Evolutionary conservation across 164 flowering plant genomes (phyloP).

Genomic region (Protea cynaroides): DNA sequence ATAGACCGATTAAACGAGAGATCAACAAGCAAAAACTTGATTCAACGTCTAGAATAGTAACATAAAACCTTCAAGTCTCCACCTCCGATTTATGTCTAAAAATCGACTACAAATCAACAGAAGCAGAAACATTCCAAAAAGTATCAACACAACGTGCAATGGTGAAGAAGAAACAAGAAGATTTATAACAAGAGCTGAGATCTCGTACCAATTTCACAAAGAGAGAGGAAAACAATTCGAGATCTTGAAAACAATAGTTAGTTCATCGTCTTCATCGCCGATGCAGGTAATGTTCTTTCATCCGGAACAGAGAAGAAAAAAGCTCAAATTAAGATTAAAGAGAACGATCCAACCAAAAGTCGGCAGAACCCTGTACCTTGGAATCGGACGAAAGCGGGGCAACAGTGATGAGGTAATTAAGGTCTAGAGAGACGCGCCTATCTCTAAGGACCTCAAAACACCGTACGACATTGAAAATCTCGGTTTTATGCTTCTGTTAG

Average conservation of each 20-base stretch:
- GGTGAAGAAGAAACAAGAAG: not conserved
- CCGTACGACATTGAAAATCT: no score
- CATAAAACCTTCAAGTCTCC: not conserved
- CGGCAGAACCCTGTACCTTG: no score
- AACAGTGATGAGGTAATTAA: no score
- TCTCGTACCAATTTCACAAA: conserved; percentile 9
- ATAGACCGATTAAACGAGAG: not conserved
- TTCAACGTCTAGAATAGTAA: not conserved
- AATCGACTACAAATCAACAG: no score
- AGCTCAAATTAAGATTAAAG: no score
- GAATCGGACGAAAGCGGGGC: no score
- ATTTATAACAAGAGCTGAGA: conserved; percentile 5
- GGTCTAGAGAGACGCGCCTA: no score
- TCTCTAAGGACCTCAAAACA: no score
- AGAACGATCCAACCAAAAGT: no score
- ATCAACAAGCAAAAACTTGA: not conserved
- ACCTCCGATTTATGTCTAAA: not conserved
- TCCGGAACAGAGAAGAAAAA: not conserved
- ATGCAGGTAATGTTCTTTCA: not conserved
- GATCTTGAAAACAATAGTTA: not conserved
- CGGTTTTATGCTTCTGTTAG: no score
- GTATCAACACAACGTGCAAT: not conserved
- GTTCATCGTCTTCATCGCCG: not conserved
- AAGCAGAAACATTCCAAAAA: no score
- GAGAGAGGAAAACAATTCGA: no score